These are phyloP conservation scores for Dacryopinax spathularia DNA, from an alignment of 768 basidiomycete genomes.

Conservation along the genomic window DNA sequence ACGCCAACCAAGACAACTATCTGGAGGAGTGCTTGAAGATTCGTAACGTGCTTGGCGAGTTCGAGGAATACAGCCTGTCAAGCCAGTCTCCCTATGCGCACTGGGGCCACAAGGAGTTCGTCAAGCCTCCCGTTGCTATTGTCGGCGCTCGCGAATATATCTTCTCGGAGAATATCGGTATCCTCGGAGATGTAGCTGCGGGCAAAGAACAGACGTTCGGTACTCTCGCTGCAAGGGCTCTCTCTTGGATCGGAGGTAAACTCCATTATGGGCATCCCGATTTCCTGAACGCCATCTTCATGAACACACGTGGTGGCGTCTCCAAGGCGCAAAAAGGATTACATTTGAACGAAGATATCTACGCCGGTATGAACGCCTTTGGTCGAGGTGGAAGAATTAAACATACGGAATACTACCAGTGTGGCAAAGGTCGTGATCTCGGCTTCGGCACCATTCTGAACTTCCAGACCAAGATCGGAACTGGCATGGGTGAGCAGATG, in stretches of 20 bases:
- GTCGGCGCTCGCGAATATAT: slow-evolving; percentile 99
- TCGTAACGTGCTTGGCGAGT: slow-evolving; percentile 92
- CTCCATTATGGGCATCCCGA: slow-evolving; percentile 98
- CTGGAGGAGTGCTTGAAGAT: slow-evolving; percentile 99
- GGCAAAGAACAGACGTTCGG: slow-evolving; percentile 99
- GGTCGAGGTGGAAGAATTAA: slow-evolving; percentile 96
- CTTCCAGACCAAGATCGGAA: slow-evolving; percentile 99
- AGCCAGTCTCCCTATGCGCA: slow-evolving; percentile 84
- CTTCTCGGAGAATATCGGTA: slow-evolving; percentile 99
- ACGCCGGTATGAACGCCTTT: slow-evolving; percentile 96
- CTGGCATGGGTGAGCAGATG: slow-evolving; percentile 99
- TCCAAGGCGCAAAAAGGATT: slow-evolving; percentile 99
- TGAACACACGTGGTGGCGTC: slow-evolving; percentile 95
- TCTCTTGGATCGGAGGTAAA: slow-evolving; percentile 97
- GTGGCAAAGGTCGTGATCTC: slow-evolving; percentile 95
- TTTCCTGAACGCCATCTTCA: slow-evolving; percentile 94
- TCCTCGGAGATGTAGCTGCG: slow-evolving; percentile 93
- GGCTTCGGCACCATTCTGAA: slow-evolving; percentile 98
- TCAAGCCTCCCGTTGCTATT: slow-evolving; percentile 80
- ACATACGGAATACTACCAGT: slow-evolving; percentile 98
- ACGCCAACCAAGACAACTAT: slow-evolving; percentile 99
- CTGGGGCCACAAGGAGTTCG: slow-evolving; percentile 80
- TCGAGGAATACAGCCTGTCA: slow-evolving; percentile 81
- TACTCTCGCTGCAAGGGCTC: slow-evolving; percentile 85
- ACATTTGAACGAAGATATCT: slow-evolving; percentile 99